Percentiles rank a stretch among this genome's conserved stretches.
Conservation (phyloP, 192 early-diverging fungal genomes). For the Podila epicladia region DNA sequence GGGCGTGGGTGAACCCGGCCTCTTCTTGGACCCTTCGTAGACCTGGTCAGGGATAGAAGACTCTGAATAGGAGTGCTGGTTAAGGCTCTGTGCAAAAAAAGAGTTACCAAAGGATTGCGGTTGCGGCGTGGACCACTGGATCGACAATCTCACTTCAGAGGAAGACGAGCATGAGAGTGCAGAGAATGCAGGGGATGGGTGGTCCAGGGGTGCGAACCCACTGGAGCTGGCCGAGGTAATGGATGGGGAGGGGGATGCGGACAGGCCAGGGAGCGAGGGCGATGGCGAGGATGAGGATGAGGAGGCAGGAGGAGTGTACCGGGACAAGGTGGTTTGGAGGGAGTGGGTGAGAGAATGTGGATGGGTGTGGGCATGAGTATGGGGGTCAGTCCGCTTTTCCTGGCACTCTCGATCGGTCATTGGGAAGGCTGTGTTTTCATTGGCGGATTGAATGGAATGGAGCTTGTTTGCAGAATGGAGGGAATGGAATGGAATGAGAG, state of each 20-base stretch:
- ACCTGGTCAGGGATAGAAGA: background rate
- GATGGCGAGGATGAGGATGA: background rate
- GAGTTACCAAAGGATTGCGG: background rate
- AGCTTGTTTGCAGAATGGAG: background rate
- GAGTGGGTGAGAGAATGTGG: background rate
- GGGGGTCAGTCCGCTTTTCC: slow-evolving; percentile 3
- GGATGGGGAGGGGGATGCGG: slow-evolving; percentile 1
- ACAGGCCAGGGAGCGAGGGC: background rate
- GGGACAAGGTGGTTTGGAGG: background rate
- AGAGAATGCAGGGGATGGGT: background rate
- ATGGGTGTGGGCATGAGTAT: background rate
- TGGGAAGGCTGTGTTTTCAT: background rate
- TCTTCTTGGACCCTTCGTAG: background rate
- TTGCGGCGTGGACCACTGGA: background rate
- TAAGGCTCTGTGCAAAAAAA: background rate
- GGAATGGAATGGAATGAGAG: background rate
- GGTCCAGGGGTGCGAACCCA: background rate
- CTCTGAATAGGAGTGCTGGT: background rate
- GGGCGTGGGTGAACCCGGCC: background rate
- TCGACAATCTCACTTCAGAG: background rate
- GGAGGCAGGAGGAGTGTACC: background rate
- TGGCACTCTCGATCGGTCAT: slow-evolving; percentile 6
- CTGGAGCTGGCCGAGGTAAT: background rate
- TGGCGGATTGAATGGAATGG: background rate
- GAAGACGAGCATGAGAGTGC: background rate